Percentiles rank a stretch among this genome's conserved stretches.
phyloP scores from a whole-genome alignment of 2,329 filamentous ascomycete genomes.

The Alternaria infectoria region DNA sequence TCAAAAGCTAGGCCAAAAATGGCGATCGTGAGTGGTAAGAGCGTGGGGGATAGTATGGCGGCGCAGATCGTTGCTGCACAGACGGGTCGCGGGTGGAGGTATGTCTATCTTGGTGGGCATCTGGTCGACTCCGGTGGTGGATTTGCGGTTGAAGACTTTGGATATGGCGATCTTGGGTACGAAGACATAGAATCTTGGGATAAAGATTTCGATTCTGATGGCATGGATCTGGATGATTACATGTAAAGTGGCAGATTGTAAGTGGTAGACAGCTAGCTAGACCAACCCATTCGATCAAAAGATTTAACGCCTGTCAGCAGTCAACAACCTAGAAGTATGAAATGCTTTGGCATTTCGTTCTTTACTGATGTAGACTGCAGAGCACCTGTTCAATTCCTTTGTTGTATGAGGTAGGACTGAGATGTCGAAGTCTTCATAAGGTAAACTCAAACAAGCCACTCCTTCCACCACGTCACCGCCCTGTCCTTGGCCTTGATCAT shows the following conservation, averaged over 20 bases:
- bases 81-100: fast-evolving
- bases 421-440: not conserved
- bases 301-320: not conserved
- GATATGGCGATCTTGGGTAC: too few relatives aligned
- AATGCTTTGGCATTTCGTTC: too few relatives aligned
- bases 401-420: not conserved
- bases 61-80: not conserved
- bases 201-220: too few relatives aligned
- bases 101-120: not conserved
- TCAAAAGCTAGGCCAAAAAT: not conserved
- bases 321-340: fast-evolving
- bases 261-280: not conserved
- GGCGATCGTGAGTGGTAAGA: not conserved
- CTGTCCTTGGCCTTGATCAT: conserved; percentile 27
- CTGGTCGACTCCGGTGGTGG: too few relatives aligned
- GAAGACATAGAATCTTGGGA: too few relatives aligned
- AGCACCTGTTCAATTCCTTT: not conserved
- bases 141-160: too few relatives aligned
- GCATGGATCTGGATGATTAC: too few relatives aligned
- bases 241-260: not conserved
- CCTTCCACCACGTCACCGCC: conserved; percentile 15
- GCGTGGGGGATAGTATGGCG: not conserved
- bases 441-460: conserved; percentile 6
- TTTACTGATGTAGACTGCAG: not conserved
- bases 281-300: fast-evolving